Conservation (phyloP, 164 flowering plant species). For the Aristolochia contorta region DNA sequence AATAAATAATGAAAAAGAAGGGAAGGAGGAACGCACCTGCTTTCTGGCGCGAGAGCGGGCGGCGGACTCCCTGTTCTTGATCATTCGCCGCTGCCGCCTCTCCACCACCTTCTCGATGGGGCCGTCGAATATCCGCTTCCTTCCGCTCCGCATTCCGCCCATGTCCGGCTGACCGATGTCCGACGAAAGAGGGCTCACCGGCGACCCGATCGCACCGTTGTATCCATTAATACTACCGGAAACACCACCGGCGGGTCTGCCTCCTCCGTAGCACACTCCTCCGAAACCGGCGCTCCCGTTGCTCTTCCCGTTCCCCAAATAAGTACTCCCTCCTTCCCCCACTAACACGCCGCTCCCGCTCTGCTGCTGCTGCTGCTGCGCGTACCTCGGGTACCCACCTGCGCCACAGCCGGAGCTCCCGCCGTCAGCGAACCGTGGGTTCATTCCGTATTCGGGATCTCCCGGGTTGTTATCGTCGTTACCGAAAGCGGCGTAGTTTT, state of each 20-base stretch:
- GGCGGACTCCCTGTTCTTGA: conserved; percentile 95
- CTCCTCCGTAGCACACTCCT: not conserved
- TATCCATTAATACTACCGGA: conserved; percentile 6
- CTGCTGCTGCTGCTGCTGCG: not conserved
- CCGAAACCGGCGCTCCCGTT: too few species aligned
- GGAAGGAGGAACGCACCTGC: conserved; percentile 38
- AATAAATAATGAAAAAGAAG: not conserved
- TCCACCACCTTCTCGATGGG: conserved; percentile 95
- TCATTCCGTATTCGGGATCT: not conserved
- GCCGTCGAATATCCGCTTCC: conserved; percentile 66
- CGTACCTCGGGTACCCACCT: not conserved
- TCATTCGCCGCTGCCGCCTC: conserved; percentile 92
- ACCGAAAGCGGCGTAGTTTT: not conserved
- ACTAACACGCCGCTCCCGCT: not conserved
- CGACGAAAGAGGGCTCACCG: conserved; percentile 61
- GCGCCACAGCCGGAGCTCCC: not conserved
- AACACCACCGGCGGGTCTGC: conserved; percentile 27
- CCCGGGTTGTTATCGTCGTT: not conserved
- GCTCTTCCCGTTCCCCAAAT: conserved; percentile 1
- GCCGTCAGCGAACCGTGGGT: not conserved
- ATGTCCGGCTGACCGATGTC: conserved; percentile 27
- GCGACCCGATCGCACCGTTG: conserved; percentile 24
- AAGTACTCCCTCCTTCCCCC: not conserved
- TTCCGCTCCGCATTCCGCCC: conserved; percentile 32
- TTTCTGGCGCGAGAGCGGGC: conserved; percentile 94